phyloP scores from a whole-genome alignment of 441 rosid species.

The Euphorbia schlechtendalii region DNA sequence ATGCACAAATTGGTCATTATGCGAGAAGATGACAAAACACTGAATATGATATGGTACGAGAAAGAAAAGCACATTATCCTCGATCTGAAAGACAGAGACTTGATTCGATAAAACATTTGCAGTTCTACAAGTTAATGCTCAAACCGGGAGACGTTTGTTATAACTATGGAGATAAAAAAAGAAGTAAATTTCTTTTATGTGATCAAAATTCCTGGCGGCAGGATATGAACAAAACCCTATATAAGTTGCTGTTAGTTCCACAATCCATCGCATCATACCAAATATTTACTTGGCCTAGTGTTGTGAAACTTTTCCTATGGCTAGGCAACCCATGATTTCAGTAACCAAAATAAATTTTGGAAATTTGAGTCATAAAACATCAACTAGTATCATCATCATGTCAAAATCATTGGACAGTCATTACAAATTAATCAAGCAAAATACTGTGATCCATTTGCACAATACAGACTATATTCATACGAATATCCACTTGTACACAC shows the following conservation, averaged over 20 bases:
- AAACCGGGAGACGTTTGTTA: too few species aligned
- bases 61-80: too few species aligned
- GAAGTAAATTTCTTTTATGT: not conserved
- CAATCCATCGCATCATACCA: not conserved
- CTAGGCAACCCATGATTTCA: not conserved
- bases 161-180: not conserved
- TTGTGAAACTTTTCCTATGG: not conserved
- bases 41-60: too few species aligned
- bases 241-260: not conserved
- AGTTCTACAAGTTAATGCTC: too few species aligned
- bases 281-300: not conserved
- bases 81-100: too few species aligned
- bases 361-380: not conserved
- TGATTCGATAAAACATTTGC: too few species aligned
- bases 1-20: too few species aligned
- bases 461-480: slow-evolving; percentile 2
- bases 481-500: not conserved
- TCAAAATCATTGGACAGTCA: slow-evolving; percentile 1
- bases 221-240: not conserved
- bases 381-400: not conserved
- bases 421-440: slow-evolving; percentile 1
- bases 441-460: slow-evolving; percentile 2
- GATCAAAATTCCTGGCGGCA: too few species aligned
- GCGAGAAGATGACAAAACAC: too few species aligned
- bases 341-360: not conserved